A percentile compares a stretch with the other conserved stretches of the same genome.
Conservation (phyloP, 2,329 filamentous ascomycete genomes). For the Lizonia empirigonia region DNA sequence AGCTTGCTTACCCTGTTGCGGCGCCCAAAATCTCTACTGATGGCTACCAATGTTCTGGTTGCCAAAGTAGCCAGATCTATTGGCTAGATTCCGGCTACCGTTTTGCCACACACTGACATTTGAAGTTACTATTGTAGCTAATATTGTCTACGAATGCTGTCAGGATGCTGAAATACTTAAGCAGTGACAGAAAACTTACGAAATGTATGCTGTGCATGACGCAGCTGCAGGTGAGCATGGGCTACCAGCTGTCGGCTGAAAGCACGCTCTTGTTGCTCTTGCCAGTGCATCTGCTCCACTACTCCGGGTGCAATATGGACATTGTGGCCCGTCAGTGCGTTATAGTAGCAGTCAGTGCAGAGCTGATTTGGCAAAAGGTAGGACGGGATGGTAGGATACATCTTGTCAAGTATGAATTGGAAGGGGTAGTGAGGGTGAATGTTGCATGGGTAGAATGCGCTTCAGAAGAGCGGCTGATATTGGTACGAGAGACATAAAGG, state of each 20-base stretch:
- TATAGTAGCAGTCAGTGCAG: neutral
- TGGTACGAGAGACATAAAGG: too few species aligned
- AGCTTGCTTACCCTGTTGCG: neutral
- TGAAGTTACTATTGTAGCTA: neutral
- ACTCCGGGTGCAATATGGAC: neutral
- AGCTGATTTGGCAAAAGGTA: neutral
- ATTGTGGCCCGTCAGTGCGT: neutral
- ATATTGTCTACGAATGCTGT: neutral
- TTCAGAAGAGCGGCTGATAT: too few species aligned
- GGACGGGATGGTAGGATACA: neutral
- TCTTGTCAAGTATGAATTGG: neutral
- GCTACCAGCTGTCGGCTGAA: too few species aligned
- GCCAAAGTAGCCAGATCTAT: neutral
- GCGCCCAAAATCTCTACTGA: neutral
- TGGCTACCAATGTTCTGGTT: neutral
- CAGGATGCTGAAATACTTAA: too few species aligned
- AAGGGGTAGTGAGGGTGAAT: neutral
- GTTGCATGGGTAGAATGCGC: neutral
- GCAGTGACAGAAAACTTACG: too few species aligned
- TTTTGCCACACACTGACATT: neutral
- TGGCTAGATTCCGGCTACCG: neutral
- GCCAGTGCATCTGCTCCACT: neutral
- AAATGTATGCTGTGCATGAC: too few species aligned
- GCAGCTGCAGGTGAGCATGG: neutral
- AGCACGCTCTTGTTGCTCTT: neutral